Percentiles rank a stretch among this genome's conserved stretches.
Conservation (phyloP, 2,329 filamentous ascomycete genomes). For the Harringtonia lauricola region DNA sequence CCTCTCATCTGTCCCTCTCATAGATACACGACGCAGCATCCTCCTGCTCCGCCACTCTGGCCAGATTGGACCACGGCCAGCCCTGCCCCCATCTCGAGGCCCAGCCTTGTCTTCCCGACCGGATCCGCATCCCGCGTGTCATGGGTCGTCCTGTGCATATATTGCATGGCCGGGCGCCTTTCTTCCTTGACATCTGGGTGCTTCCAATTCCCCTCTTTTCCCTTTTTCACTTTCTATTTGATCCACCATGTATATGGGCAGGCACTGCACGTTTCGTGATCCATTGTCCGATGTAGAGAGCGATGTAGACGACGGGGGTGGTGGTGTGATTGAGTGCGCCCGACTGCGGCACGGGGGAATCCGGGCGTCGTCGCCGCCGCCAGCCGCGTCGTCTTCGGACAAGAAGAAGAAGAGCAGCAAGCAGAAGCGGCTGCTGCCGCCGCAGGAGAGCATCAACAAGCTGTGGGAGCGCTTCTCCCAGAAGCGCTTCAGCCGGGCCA, state of each 20-base stretch:
- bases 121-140: too few relatives aligned
- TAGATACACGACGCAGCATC: too few relatives aligned
- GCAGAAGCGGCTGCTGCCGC: conserved; percentile 45
- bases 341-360: conserved; percentile 2
- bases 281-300: too few relatives aligned
- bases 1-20: too few relatives aligned
- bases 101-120: too few relatives aligned
- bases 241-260: too few relatives aligned
- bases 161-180: too few relatives aligned
- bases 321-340: background rate
- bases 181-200: background rate
- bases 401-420: conserved; percentile 41
- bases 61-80: too few relatives aligned
- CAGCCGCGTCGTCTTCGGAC: background rate
- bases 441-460: conserved; percentile 55
- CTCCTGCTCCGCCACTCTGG: too few relatives aligned
- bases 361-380: background rate
- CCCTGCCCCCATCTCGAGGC: too few relatives aligned
- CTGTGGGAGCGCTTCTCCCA: conserved; percentile 54
- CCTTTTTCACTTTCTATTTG: background rate
- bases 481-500: conserved; percentile 53
- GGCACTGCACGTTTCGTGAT: too few relatives aligned
- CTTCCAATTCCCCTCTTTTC: background rate
- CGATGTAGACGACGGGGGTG: background rate
- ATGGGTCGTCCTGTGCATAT: too few relatives aligned